Evolutionary conservation across 176 grass and related monocot species (phyloP), one percentile per base, ranked within the genome.

Genomic region (Eleusine indica): DNA sequence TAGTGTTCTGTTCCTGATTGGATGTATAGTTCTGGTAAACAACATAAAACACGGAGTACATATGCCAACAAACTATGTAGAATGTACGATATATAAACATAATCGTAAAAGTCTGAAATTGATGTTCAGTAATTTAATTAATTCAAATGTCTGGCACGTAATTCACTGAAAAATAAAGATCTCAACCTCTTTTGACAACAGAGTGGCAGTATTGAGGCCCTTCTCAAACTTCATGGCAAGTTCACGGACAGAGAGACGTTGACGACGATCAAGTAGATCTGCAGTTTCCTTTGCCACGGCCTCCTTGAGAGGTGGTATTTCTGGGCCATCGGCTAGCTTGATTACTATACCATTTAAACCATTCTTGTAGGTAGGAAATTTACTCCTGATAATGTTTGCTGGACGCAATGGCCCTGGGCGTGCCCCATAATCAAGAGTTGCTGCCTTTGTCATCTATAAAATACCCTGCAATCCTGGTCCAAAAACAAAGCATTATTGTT

Each of bases 221-320:
- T 94, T 97, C 84, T 97, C 94, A 86, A 97, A 97, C 67, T 97
- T 97, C 86, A 89, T 89, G 17, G 91, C 86, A 58, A 97, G 91
- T 52, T 97, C 94, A 74, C 94, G 91, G 35, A 97, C 94, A 69
- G 94, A 97, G 68, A 91, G 84, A 8, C 94, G 91, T 71, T 97
- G 86, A 68, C 74, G 91, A 51, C 78, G 89, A 42, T 91, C 66
- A 10, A 88, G 80, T 68, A 94, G 83, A 82, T 93, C 84, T 40
- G 58, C 42, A 68, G 94, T 91, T 51, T 97, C 94, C 74, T 97
- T 97, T 28, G 91, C 89, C 48, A 88, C 87, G 57, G 83, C 87
- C 58, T 91, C 94, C 74, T 97, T 97, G 40, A 97, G 70, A 67
- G 84, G 57, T 14, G 82, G 82, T 4, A 83, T 82, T 83, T 83